Evolutionary conservation across 2,329 filamentous ascomycete genomes (phyloP), one percentile per base, ranked within the genome.

Genomic region (Fusarium chuoi): DNA sequence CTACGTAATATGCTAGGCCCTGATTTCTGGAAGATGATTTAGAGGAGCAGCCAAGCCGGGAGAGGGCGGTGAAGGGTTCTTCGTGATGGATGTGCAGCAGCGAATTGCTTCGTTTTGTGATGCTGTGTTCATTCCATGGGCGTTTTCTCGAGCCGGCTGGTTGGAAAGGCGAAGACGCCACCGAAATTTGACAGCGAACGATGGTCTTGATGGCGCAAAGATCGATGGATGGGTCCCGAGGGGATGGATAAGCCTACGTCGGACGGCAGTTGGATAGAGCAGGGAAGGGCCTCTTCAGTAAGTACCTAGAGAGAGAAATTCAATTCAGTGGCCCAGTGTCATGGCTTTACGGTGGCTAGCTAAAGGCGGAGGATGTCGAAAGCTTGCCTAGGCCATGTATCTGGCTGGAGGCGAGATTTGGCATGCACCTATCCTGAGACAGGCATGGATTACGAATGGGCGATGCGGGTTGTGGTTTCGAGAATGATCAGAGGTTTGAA

Each of bases 221-320:
- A 35, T 22, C 38, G 58, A 28, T 36, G 38, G 36, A 36, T 42
- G 44, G n/a, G 38, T 28, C 45, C 42, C 30, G 24, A 10, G 56
- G 46, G 44, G 44, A 35, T 33, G 41, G 42, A 44, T 17, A 12
- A 46, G n/a, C 35, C 24, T 42, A 62, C 57, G 51, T 67, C 62
- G 55, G 41, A 51, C 71, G 71, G 62, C 66, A 74, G 70, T 74
- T 73, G 54, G 24, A 52, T 17, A 60, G 45, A 51, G 44, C 52
- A 68, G 49, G 48, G 48, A 68, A 60, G 58, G 57, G 67, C 62
- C 58, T 71, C 62, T 68, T 68, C 66, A 55, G 62, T 33, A 33
- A 33, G 33, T 13, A 28, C 28, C 28, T 44, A 33, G 30, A 39
- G 28, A 61, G 33, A 44, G 26, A 65, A 62, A 55, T 56, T 64